Percentiles rank a stretch among this genome's conserved stretches.
phyloP scores from a whole-genome alignment of 2,329 filamentous ascomycete genomes.

The Talaromyces sp. region DNA sequence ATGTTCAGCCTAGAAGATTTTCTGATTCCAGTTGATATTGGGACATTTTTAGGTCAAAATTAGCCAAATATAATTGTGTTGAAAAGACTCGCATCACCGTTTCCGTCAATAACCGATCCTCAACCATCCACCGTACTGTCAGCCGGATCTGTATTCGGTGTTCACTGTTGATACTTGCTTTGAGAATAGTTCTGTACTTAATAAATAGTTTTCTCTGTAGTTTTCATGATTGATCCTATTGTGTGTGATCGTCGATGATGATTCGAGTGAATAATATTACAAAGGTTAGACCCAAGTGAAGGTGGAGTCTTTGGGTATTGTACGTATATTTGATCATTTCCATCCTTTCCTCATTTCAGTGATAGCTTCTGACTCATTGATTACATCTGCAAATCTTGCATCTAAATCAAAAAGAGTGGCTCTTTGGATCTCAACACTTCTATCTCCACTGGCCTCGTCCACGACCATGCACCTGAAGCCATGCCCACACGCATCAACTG shows the following conservation, averaged over 20 bases:
- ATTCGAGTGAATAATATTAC: neutral
- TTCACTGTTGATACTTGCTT: neutral
- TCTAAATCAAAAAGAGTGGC: conserved; percentile 1
- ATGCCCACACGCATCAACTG: neutral
- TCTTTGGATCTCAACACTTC: neutral
- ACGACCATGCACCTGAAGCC: neutral
- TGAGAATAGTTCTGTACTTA: neutral
- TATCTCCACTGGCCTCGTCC: neutral
- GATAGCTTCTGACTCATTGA: neutral
- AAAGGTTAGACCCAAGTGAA: neutral
- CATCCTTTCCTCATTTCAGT: neutral
- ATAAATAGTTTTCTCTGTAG: neutral
- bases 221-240: too few species aligned
- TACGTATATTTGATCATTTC: neutral
- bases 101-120: too few species aligned
- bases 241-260: neutral
- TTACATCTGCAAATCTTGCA: neutral
- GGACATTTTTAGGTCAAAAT: too few species aligned
- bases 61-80: too few species aligned
- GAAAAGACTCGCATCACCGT: too few species aligned
- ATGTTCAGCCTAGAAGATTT: too few species aligned
- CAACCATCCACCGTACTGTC: too few species aligned
- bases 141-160: neutral
- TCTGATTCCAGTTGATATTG: too few species aligned
- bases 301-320: neutral